Conservation (phyloP, 352 stramenopile genomes). For the Pythium sp. region DNA sequence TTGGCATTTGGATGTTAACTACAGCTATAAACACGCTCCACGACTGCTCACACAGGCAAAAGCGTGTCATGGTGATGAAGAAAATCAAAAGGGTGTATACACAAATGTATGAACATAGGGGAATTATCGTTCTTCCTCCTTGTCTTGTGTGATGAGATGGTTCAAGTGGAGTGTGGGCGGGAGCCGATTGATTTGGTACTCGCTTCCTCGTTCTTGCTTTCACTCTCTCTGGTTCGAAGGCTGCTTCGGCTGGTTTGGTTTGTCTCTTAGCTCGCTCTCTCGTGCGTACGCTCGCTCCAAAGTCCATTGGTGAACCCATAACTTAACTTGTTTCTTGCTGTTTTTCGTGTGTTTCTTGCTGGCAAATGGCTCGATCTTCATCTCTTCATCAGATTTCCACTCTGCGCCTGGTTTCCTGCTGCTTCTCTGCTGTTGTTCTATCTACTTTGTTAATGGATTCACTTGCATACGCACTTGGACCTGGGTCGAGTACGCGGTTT, state of each 20-base stretch:
- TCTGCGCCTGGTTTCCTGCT: conserved; percentile 20
- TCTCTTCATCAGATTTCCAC: background rate
- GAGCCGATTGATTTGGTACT: too few relatives aligned
- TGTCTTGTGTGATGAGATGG: background rate
- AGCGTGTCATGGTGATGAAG: background rate
- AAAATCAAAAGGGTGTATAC: background rate
- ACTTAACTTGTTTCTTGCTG: conserved; percentile 24
- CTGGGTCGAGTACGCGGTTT: conserved; percentile 81
- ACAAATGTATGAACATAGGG: background rate
- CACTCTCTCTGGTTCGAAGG: background rate
- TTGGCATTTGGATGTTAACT: too few relatives aligned
- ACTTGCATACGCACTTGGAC: conserved; percentile 81
- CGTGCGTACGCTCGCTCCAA: background rate
- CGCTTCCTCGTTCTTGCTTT: too few relatives aligned
- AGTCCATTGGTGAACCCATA: conserved; percentile 22
- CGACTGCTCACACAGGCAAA: too few relatives aligned
- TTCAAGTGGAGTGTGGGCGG: too few relatives aligned
- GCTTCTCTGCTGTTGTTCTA: background rate
- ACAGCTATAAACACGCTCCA: too few relatives aligned
- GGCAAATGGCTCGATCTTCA: background rate
- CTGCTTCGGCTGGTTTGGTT: background rate
- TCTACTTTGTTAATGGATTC: conserved; percentile 46
- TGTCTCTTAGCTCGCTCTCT: background rate
- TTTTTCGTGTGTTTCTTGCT: background rate
- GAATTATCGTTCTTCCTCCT: background rate